Percentiles rank a stretch among this genome's conserved stretches.
Conservation (phyloP, 176 grass and related monocot species). For the Olyra latifolia region DNA sequence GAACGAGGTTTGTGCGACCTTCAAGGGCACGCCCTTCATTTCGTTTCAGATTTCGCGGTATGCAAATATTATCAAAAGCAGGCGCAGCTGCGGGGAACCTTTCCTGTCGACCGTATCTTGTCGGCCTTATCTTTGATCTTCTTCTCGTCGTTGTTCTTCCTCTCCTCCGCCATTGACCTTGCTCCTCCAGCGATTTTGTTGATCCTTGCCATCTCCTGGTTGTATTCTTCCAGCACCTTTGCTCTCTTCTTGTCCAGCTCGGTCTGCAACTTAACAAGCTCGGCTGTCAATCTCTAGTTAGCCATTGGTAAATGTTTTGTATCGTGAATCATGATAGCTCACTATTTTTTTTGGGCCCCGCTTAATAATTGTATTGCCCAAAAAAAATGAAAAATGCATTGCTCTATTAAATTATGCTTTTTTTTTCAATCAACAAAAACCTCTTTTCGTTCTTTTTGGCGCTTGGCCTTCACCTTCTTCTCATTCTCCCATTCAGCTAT, state of each 20-base stretch:
- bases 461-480: conserved; percentile 75
- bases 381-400: background rate
- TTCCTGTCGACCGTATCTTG: conserved; percentile 52
- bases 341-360: background rate
- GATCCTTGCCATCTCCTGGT: conserved; percentile 59
- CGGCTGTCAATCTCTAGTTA: conserved; percentile 1
- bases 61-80: conserved; percentile 49
- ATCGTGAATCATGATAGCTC: conserved; percentile 7
- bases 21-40: background rate
- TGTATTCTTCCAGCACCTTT: conserved; percentile 47
- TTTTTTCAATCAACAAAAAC: conserved; percentile 49
- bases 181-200: conserved; percentile 57
- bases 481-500: conserved; percentile 79
- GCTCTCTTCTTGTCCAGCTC: conserved; percentile 47
- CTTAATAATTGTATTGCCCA: background rate
- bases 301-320: background rate
- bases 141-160: conserved; percentile 60
- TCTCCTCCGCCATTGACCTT: conserved; percentile 53
- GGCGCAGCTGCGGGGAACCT: conserved; percentile 39
- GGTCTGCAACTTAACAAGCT: conserved; percentile 49
- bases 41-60: conserved; percentile 27
- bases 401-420: conserved; percentile 22
- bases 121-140: conserved; percentile 60
- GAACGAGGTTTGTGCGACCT: background rate
- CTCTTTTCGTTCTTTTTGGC: conserved; percentile 60